Percentiles rank a stretch among this genome's conserved stretches.
Conservation (phyloP, 257 asterid genomes). For the Ehretia macrophylla region DNA sequence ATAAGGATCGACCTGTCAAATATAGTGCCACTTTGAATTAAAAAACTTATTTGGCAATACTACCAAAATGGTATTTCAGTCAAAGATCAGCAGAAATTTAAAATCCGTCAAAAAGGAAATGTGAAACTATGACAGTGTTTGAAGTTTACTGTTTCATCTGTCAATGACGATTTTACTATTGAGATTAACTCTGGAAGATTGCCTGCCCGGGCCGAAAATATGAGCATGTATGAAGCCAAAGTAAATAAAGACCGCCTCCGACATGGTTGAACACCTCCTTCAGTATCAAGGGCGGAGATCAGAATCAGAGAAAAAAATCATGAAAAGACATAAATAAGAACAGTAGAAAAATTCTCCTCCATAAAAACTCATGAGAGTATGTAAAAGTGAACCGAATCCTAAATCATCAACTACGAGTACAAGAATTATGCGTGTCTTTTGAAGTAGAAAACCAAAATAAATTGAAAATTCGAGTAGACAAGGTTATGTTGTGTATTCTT, state of each 20-base stretch:
- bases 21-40: background rate
- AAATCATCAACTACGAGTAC: too few species aligned
- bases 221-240: conserved; percentile 46
- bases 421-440: too few species aligned
- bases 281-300: conserved; percentile 15
- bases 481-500: too few species aligned
- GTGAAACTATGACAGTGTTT: background rate
- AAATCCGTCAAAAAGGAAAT: background rate
- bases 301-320: conserved; percentile 9
- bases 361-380: background rate
- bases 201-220: conserved; percentile 40
- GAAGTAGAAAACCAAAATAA: too few species aligned
- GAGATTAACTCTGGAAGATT: conserved; percentile 33
- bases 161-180: conserved; percentile 36
- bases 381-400: background rate
- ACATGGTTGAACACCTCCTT: conserved; percentile 43
- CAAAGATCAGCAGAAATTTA: background rate
- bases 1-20: conserved; percentile 36
- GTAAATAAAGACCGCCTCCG: conserved; percentile 49
- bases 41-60: background rate
- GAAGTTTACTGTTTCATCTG: conserved; percentile 34
- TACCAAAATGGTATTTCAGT: background rate
- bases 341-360: background rate
- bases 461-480: too few species aligned
- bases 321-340: background rate